Evolutionary conservation across 257 asterid species (phyloP).

Genomic region (Fraxinus americana): DNA sequence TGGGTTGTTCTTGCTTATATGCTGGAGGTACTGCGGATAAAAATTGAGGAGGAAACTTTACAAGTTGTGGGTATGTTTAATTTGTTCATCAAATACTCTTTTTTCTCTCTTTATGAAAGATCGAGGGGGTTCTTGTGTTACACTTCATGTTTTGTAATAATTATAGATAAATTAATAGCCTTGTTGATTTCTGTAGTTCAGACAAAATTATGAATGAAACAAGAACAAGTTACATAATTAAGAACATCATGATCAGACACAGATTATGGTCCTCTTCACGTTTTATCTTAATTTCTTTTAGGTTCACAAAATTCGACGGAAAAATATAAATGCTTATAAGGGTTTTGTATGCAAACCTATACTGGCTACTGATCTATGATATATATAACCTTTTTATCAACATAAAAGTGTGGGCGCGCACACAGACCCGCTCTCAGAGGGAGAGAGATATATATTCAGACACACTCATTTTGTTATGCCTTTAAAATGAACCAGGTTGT

Average conservation of each 20-base stretch:
- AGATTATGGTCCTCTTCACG: not conserved
- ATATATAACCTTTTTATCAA: not conserved
- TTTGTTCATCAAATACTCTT: not conserved
- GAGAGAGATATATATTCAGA: no score
- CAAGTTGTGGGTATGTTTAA: not conserved
- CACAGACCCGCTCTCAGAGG: no score
- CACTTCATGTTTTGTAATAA: not conserved
- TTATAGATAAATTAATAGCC: not conserved
- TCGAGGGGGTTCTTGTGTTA: not conserved
- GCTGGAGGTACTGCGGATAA: not conserved
- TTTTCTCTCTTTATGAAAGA: not conserved
- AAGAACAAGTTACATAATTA: not conserved
- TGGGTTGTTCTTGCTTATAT: constrained; percentile 57
- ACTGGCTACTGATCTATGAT: not conserved
- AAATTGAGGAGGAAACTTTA: not conserved
- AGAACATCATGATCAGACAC: not conserved
- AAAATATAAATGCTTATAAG: not conserved
- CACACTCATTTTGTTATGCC: no score
- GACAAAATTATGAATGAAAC: constrained; percentile 25
- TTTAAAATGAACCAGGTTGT: no score
- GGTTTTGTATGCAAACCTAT: not conserved
- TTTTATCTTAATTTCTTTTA: not conserved
- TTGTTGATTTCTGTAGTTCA: not conserved
- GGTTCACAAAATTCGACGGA: not conserved
- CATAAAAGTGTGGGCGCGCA: no score